Conservation (phyloP, 2,329 filamentous ascomycete genomes). For the Paraphoma sp. region DNA sequence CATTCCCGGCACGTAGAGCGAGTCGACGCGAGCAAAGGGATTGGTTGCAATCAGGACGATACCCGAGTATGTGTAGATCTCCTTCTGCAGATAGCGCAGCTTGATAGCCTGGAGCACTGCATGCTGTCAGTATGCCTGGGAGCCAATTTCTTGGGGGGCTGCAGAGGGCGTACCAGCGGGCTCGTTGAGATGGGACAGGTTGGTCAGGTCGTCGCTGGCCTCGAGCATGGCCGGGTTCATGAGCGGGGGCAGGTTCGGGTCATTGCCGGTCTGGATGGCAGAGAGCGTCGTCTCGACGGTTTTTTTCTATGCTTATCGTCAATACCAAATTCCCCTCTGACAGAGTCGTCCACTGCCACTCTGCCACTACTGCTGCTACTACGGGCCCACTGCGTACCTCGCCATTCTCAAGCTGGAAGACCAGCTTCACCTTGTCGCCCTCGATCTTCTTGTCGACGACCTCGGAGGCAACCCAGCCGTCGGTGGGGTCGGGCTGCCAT, state of each 20-base stretch:
- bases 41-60: constrained; percentile 99
- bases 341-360: background rate
- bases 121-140: constrained; percentile 36
- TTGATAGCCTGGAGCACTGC: constrained; percentile 96
- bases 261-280: constrained; percentile 77
- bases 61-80: constrained; percentile 99
- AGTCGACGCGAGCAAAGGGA: constrained; percentile 96
- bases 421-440: constrained; percentile 84
- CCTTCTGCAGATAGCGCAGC: constrained; percentile 95
- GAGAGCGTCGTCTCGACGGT: constrained; percentile 77
- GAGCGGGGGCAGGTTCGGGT: constrained; percentile 82
- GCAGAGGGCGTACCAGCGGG: constrained; percentile 75
- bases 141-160: background rate
- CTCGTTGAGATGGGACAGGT: constrained; percentile 96
- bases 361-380: background rate
- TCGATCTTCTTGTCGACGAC: constrained; percentile 83
- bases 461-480: constrained; percentile 98
- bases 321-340: constrained; percentile 10
- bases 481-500: constrained; percentile 95
- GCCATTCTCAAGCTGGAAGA: constrained; percentile 90
- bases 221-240: constrained; percentile 99
- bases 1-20: constrained; percentile 98
- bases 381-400: constrained; percentile 65
- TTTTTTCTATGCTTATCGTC: constrained; percentile 67
- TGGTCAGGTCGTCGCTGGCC: constrained; percentile 97